Percentiles rank a stretch among this genome's conserved stretches.
Conservation (phyloP, 2,329 filamentous ascomycete genomes). For the Nemania sp. region DNA sequence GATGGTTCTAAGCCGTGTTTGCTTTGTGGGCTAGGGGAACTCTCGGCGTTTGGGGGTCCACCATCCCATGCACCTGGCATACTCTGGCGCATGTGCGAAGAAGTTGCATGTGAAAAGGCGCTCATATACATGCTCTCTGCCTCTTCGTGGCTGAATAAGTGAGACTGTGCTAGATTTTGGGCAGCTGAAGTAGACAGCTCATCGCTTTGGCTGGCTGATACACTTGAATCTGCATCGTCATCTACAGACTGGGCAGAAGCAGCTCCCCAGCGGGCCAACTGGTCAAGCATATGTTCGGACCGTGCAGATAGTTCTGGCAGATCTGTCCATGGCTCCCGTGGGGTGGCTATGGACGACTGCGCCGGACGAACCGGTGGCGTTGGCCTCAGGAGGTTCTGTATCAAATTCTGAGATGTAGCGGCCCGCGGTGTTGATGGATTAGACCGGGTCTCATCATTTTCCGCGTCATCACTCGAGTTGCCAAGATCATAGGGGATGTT, state of each 20-base stretch:
- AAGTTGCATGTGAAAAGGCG: slow-evolving; percentile 58
- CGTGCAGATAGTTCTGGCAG: slow-evolving; percentile 39
- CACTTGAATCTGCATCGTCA: slow-evolving; percentile 11
- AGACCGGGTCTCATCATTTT: slow-evolving; percentile 42
- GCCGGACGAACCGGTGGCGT: slow-evolving; percentile 31
- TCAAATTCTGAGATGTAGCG: slow-evolving; percentile 43
- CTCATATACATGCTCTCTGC: slow-evolving; percentile 89
- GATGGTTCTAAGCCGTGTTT: slow-evolving; percentile 6
- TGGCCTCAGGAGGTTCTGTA: slow-evolving; percentile 44
- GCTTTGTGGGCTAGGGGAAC: slow-evolving; percentile 25
- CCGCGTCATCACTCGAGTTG: slow-evolving; percentile 41
- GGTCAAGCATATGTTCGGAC: slow-evolving; percentile 46
- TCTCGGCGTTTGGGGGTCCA: slow-evolving; percentile 37
- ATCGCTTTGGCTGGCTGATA: slow-evolving; percentile 28
- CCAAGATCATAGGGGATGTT: slow-evolving; percentile 60
- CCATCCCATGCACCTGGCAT: slow-evolving; percentile 61
- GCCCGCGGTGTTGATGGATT: slow-evolving; percentile 59
- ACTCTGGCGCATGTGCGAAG: slow-evolving; percentile 36
- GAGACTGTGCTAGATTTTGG: slow-evolving; percentile 64
- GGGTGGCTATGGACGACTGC: slow-evolving; percentile 41
- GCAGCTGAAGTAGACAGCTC: slow-evolving; percentile 35
- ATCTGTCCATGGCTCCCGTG: slow-evolving; percentile 41
- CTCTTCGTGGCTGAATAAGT: slow-evolving; percentile 76
- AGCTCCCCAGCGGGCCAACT: slow-evolving; percentile 29
- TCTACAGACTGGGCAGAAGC: slow-evolving; percentile 21